phyloP scores from a whole-genome alignment of 306 rosid genomes.

The Castanospermum australe region DNA sequence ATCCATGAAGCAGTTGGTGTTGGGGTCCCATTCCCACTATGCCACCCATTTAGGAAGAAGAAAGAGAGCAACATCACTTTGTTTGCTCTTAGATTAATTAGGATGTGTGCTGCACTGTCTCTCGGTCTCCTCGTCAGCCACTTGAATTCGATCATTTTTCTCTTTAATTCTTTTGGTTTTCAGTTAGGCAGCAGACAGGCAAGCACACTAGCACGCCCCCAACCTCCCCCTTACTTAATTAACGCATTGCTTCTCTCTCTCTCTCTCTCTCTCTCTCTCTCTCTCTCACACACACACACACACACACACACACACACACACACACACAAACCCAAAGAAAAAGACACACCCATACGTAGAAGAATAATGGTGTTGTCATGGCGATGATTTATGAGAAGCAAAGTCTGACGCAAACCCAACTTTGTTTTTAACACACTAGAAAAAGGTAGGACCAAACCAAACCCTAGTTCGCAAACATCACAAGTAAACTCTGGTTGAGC shows the following conservation, averaged over 20 bases:
- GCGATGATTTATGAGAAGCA: constrained; percentile 39
- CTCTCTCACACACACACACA: background rate
- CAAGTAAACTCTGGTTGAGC: constrained; percentile 30
- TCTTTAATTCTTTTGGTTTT: constrained; percentile 5
- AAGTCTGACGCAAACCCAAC: constrained; percentile 60
- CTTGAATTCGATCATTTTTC: constrained; percentile 1
- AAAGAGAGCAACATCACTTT: constrained; percentile 7
- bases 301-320: background rate
- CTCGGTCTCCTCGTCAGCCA: constrained; percentile 24
- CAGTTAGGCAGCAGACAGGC: constrained; percentile 21
- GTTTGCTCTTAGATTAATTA: constrained; percentile 15
- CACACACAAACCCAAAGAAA: background rate
- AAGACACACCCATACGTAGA: constrained; percentile 22
- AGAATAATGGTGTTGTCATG: constrained; percentile 50
- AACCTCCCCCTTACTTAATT: constrained; percentile 7
- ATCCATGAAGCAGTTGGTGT: constrained; percentile 21
- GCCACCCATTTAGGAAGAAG: background rate
- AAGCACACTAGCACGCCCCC: constrained; percentile 42
- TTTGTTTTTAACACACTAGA: constrained; percentile 25
- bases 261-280: background rate
- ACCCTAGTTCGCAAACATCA: constrained; percentile 2
- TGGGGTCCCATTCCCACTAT: background rate
- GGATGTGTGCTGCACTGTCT: constrained; percentile 28
- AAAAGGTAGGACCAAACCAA: constrained; percentile 15
- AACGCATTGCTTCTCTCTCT: background rate